phyloP scores from a whole-genome alignment of 805 yeast species.

The Candida sonorensis region DNA sequence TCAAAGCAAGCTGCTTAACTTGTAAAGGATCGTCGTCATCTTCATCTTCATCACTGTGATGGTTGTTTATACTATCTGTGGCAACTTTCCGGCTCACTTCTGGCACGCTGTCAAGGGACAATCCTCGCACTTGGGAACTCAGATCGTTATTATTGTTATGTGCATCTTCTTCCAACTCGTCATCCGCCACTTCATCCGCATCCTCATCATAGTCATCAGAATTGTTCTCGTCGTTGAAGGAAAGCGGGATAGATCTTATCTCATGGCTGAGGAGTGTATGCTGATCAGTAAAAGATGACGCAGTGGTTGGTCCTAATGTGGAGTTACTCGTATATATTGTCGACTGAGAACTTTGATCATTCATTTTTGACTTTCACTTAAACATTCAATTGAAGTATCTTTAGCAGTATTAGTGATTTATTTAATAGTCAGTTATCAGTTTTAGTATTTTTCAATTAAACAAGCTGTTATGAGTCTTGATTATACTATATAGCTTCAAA shows the following conservation, averaged over 20 bases:
- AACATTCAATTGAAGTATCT: no score
- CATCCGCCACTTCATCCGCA: constrained; percentile 1
- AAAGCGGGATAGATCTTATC: not conserved
- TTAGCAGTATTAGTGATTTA: no score
- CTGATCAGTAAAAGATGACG: constrained; percentile 10
- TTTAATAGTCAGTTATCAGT: no score
- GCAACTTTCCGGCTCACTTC: no score
- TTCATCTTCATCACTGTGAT: constrained; percentile 6
- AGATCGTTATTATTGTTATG: no score
- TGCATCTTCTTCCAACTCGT: not conserved
- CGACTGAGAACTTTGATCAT: constrained; percentile 16
- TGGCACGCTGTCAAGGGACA: no score
- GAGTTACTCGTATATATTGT: constrained; percentile 14
- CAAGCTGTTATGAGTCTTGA: no score
- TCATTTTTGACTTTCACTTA: no score
- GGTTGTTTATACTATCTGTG: constrained; percentile 1
- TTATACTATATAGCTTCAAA: no score
- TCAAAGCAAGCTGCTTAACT: constrained; percentile 50
- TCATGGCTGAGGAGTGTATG: constrained; percentile 7
- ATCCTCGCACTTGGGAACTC: no score
- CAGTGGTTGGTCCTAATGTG: constrained; percentile 11
- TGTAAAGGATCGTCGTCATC: constrained; percentile 55
- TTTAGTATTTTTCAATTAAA: no score
- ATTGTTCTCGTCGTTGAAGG: no score
- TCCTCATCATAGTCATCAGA: not conserved